Evolutionary conservation across 371 early-diverging fungal genomes (phyloP).

Genomic region (Mucor racemosus): DNA sequence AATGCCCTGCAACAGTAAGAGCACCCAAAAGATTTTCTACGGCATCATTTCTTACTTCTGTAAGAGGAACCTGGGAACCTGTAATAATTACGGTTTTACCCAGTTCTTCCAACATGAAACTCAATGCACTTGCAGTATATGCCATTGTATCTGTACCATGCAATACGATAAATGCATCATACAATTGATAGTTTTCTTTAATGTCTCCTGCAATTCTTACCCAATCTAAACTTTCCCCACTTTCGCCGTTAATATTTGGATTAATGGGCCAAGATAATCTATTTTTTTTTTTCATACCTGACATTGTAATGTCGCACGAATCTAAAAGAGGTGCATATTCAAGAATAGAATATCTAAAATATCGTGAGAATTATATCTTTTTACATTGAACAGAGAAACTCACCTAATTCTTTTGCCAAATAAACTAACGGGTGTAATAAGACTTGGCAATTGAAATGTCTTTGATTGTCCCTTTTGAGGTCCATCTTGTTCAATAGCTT

Average conservation of each 20-base stretch:
- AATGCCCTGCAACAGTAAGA: slow-evolving; percentile 92
- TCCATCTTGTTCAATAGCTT: slow-evolving; percentile 26
- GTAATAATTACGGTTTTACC: slow-evolving; percentile 97
- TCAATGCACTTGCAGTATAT: slow-evolving; percentile 91
- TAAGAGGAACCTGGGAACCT: slow-evolving; percentile 94
- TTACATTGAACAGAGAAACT: not conserved
- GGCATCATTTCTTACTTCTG: slow-evolving; percentile 97
- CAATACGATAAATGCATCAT: slow-evolving; percentile 93
- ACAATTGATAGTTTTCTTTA: slow-evolving; percentile 89
- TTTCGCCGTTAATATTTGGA: not conserved
- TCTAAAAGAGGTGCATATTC: slow-evolving; percentile 94
- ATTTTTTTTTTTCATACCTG: slow-evolving; percentile 45
- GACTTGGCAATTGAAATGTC: slow-evolving; percentile 59
- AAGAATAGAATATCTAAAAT: slow-evolving; percentile 78
- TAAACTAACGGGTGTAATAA: slow-evolving; percentile 91
- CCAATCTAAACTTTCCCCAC: slow-evolving; percentile 73
- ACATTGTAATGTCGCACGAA: slow-evolving; percentile 94
- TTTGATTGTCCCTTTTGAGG: slow-evolving; percentile 17
- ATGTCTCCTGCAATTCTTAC: slow-evolving; percentile 94
- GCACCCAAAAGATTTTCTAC: slow-evolving; percentile 95
- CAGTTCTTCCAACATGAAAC: slow-evolving; percentile 95
- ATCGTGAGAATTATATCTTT: slow-evolving; percentile 16
- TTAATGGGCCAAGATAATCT: not conserved
- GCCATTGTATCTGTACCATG: slow-evolving; percentile 97
- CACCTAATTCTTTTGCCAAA: slow-evolving; percentile 91